A percentile compares a stretch with the other conserved stretches of the same genome.
phyloP scores from a whole-genome alignment of 2,329 filamentous ascomycete genomes.

The Parascedosporium putredinis region DNA sequence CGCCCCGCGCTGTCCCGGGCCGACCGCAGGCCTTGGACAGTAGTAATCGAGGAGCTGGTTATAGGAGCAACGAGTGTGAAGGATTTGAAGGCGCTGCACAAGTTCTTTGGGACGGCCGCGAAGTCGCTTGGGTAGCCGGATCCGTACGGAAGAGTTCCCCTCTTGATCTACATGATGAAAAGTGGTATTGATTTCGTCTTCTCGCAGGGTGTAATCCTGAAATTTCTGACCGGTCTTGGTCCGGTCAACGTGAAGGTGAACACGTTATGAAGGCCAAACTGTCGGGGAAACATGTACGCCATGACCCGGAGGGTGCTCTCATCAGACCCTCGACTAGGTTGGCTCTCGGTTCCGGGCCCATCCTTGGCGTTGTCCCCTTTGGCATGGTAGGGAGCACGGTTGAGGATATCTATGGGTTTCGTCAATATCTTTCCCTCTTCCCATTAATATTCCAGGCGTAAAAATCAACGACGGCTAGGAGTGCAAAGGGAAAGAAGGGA shows the following conservation, averaged over 20 bases:
- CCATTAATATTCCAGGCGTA: no score
- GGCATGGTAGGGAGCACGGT: conserved; percentile 7
- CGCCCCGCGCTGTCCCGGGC: no score
- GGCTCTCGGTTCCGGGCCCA: background rate
- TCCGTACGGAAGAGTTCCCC: background rate
- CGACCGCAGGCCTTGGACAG: conserved; percentile 43
- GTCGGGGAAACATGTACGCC: conserved; percentile 88
- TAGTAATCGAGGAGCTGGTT: conserved; percentile 68
- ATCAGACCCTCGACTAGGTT: conserved; percentile 10
- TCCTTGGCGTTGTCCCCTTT: conserved; percentile 16
- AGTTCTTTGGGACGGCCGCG: conserved; percentile 51
- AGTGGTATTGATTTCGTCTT: conserved; percentile 59
- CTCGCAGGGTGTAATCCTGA: conserved; percentile 77
- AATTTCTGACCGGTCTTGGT: conserved; percentile 61
- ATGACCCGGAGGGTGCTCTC: conserved; percentile 59
- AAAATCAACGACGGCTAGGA: no score
- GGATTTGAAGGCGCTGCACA: conserved; percentile 55
- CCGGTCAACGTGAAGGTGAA: conserved; percentile 62
- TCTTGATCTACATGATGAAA: background rate
- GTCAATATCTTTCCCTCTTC: no score
- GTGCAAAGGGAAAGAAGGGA: no score
- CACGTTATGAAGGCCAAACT: conserved; percentile 87
- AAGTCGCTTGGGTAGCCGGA: conserved; percentile 53
- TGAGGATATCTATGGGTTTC: conserved; percentile 9
- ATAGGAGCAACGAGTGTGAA: conserved; percentile 71